phyloP scores from a whole-genome alignment of 2,329 filamentous ascomycete species.

The Fusarium xyrophilum region DNA sequence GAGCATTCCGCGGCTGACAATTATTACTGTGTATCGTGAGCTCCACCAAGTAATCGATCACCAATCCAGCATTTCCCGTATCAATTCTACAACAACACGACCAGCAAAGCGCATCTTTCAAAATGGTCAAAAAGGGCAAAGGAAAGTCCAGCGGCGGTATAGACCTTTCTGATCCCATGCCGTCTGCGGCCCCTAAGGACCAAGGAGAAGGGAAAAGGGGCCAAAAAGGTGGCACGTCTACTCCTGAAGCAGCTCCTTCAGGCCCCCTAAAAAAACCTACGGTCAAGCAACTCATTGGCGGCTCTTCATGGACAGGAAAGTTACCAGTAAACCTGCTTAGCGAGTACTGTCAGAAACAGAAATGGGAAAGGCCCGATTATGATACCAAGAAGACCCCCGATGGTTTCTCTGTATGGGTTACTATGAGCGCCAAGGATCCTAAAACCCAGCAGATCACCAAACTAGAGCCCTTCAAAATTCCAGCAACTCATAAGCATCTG shows the following conservation, averaged over 20 bases:
- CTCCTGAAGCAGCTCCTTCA: slow-evolving; percentile 45
- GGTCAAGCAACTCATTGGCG: slow-evolving; percentile 84
- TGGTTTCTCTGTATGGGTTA: slow-evolving; percentile 81
- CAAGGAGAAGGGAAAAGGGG: slow-evolving; percentile 52
- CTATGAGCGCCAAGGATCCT: slow-evolving; percentile 74
- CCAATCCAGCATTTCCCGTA: slow-evolving; percentile 7
- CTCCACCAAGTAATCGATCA: slow-evolving; percentile 28
- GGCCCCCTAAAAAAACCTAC: slow-evolving; percentile 68
- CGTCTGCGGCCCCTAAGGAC: slow-evolving; percentile 52
- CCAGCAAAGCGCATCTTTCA: slow-evolving; percentile 5
- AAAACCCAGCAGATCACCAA: slow-evolving; percentile 82
- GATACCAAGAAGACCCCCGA: slow-evolving; percentile 77
- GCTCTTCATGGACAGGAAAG: slow-evolving; percentile 96
- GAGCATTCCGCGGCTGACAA: not conserved
- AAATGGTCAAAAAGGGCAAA: slow-evolving; percentile 63
- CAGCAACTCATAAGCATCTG: slow-evolving; percentile 76
- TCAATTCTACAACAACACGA: slow-evolving; percentile 14
- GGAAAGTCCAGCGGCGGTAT: slow-evolving; percentile 50
- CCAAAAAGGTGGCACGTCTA: slow-evolving; percentile 42
- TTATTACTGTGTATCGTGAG: slow-evolving; percentile 9
- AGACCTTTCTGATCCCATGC: slow-evolving; percentile 43
- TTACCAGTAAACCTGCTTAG: slow-evolving; percentile 91
- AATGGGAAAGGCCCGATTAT: slow-evolving; percentile 94
- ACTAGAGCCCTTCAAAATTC: slow-evolving; percentile 83
- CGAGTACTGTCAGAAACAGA: slow-evolving; percentile 94